A percentile compares a stretch with the other conserved stretches of the same genome.
Evolutionary conservation across 495 filamentous ascomycete genomes (phyloP).

Genomic region (Entonaema liquescens): DNA sequence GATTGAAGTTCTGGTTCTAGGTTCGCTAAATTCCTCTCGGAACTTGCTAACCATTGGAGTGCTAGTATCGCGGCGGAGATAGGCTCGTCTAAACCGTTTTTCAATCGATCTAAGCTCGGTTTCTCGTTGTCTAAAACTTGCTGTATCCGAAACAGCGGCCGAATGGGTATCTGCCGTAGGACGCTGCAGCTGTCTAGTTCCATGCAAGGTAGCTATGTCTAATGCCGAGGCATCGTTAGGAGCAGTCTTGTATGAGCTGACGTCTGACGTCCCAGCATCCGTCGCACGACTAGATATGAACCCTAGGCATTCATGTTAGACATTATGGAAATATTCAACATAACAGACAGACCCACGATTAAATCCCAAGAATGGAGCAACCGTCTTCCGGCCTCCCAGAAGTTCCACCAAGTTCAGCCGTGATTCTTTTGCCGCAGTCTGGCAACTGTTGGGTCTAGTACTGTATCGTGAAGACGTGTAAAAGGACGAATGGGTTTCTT

Average conservation of each 20-base stretch:
- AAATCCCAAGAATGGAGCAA: conserved; percentile 22
- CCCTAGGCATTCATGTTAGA: conserved; percentile 28
- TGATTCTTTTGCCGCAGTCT: conserved; percentile 28
- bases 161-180: conserved; percentile 25
- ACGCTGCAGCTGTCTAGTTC: not conserved
- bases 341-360: conserved; percentile 29
- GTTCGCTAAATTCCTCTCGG: conserved; percentile 43
- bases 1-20: conserved; percentile 16
- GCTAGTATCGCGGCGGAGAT: conserved; percentile 41
- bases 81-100: conserved; percentile 46
- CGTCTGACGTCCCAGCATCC: conserved; percentile 43
- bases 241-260: conserved; percentile 44
- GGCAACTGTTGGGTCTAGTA: conserved; percentile 35
- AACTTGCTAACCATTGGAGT: conserved; percentile 45
- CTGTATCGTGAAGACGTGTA: conserved; percentile 43
- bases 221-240: conserved; percentile 31
- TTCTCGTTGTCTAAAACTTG: conserved; percentile 41
- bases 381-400: conserved; percentile 22
- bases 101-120: conserved; percentile 42
- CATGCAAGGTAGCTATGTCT: conserved; percentile 19
- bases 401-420: conserved; percentile 30
- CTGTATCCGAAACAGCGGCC: conserved; percentile 29
- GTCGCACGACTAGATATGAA: conserved; percentile 32
- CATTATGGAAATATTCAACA: not conserved
- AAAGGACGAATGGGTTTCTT: conserved; percentile 33